Evolutionary conservation across 2,329 filamentous ascomycete genomes (phyloP).

Genomic region (Sporothrix pseudoabietina): DNA sequence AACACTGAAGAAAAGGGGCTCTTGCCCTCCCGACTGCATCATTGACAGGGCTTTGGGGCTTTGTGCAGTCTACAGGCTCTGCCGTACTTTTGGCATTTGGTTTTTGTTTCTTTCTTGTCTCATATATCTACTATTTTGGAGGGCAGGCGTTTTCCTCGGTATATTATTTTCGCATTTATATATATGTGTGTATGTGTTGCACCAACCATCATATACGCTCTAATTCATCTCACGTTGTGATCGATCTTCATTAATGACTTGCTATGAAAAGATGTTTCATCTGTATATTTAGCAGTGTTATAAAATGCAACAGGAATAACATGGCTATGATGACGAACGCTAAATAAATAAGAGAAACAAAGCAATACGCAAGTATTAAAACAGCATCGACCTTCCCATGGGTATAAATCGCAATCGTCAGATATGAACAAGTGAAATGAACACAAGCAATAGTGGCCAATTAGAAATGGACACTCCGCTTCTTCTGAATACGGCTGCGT

Average conservation of each 20-base stretch:
- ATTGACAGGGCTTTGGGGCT: background rate
- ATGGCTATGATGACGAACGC: background rate
- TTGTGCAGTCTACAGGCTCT: background rate
- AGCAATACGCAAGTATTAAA: background rate
- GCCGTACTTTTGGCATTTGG: background rate
- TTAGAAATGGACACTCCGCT: constrained; percentile 42
- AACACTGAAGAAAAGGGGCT: background rate
- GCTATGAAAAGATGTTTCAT: background rate
- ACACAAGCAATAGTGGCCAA: background rate
- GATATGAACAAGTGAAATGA: background rate
- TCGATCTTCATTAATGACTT: background rate
- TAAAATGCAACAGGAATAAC: background rate
- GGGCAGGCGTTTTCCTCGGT: constrained; percentile 16
- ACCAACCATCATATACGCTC: background rate
- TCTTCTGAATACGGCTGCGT: constrained; percentile 41
- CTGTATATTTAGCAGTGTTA: background rate
- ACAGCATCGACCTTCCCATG: background rate
- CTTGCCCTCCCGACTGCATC: background rate
- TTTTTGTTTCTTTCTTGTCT: background rate
- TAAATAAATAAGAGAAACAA: background rate
- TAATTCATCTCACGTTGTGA: background rate
- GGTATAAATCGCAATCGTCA: constrained; percentile 5
- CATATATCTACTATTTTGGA: constrained; percentile 11
- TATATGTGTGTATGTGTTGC: constrained; percentile 15
- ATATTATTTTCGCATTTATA: constrained; percentile 20